Base-by-base conservation (phyloP, 192 early-diverging fungal genomes). In the Podila epigama region DNA sequence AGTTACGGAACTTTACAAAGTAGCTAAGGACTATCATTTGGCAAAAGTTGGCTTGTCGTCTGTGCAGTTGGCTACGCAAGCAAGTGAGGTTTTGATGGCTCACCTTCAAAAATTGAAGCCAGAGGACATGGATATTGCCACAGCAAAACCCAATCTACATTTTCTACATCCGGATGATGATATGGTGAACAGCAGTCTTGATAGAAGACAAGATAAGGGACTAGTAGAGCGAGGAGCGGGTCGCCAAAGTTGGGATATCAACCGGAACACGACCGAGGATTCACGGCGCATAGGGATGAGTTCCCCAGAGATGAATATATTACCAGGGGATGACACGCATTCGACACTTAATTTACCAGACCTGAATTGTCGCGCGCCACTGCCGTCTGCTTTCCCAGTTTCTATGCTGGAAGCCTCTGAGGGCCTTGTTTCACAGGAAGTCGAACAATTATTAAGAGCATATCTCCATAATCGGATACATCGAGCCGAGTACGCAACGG, bases 81-180 rank as follows among this genome's bases (percentile, higher is more conserved):
- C 73, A 1, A 68, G 66, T 32, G 60, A 59, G 28, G 32, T 63
- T 11, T 56, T 77, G 1, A 68, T 77, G 73, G 27, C 18, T 5
- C 28, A 63, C 13, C n/a, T 77, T 16, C 31, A 42, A 15, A 58
- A 15, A 1, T 10, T 42, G 3, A 68, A 60, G 8, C 52, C 53
- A 1, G 9, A 42, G 1, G 48, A 64, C 12, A 62, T 77, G 60
- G 35, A 77, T 18, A 29, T 62, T 9, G 18, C 15, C 22, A 28
- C 28, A 20, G 60, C 48, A 1, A 37, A 58, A 41, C 71, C 71
- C n/a, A 28, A 50, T 10, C 71, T 64, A 31, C 25, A n/a, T n/a
- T n/a, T n/a, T n/a, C n/a, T n/a, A n/a, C n/a, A n/a, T n/a, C n/a
- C n/a, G n/a, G n/a, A n/a, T n/a, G n/a, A n/a, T n/a, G n/a, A n/a